phyloP scores from a whole-genome alignment of 345 rosid species.

The Eucalyptus cloeziana region DNA sequence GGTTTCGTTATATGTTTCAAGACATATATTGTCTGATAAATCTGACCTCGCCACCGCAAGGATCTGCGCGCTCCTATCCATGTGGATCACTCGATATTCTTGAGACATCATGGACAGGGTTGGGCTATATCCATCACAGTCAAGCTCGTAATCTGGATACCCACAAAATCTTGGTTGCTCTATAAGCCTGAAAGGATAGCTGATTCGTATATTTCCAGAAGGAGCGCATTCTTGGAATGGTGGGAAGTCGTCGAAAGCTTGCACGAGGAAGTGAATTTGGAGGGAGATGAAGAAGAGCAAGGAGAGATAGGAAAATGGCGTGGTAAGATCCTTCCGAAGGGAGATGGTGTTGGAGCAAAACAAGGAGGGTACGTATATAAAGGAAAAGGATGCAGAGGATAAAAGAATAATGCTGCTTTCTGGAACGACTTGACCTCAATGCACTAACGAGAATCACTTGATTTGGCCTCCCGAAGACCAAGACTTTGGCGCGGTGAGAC shows the following conservation, averaged over 20 bases:
- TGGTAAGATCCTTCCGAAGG: neutral
- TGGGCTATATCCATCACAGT: neutral
- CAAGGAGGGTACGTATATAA: neutral
- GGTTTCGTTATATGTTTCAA: neutral
- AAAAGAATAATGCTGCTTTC: neutral
- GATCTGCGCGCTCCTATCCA: neutral
- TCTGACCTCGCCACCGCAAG: neutral
- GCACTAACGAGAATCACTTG: too few species aligned
- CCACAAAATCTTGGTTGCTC: neutral
- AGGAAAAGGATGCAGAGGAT: neutral
- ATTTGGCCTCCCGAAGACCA: too few species aligned
- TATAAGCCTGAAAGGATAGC: neutral
- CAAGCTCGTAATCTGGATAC: neutral
- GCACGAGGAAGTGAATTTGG: neutral
- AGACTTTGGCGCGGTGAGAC: too few species aligned
- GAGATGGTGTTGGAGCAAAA: neutral
- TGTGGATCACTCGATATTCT: neutral
- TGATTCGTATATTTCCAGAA: neutral
- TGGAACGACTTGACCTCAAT: too few species aligned
- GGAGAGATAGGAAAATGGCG: neutral
- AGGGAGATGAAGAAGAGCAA: neutral
- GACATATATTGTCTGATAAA: neutral
- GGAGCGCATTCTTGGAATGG: neutral
- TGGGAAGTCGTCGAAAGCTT: neutral
- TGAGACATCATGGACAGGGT: neutral